Conservation (phyloP, 768 basidiomycete species). For the Russula olivacea region DNA sequence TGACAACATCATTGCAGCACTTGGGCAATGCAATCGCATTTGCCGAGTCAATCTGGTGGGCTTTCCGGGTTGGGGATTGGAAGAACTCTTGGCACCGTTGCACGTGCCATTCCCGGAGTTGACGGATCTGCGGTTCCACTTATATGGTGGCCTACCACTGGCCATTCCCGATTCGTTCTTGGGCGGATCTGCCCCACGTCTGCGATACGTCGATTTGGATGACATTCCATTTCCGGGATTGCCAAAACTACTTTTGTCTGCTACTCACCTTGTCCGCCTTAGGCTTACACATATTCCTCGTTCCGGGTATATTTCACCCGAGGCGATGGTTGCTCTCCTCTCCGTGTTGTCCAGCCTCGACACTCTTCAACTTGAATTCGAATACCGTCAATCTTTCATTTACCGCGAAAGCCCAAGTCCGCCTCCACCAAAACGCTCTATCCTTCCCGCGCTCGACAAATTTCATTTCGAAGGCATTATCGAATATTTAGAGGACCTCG, state of each 20-base stretch:
- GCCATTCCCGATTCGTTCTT: not conserved
- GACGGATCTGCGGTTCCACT: not conserved
- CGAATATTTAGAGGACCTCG: too few relatives aligned
- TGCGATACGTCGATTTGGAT: fast-evolving
- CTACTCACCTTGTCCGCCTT: not conserved
- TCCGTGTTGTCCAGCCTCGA: not conserved
- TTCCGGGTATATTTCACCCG: not conserved
- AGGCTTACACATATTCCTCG: not conserved
- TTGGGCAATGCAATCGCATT: not conserved
- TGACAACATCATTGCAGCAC: not conserved
- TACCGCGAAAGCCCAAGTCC: too few relatives aligned
- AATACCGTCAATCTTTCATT: not conserved
- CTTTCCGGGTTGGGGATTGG: not conserved
- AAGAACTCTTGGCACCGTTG: not conserved
- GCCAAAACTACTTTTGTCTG: not conserved
- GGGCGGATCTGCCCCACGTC: too few relatives aligned
- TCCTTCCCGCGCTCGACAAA: too few relatives aligned
- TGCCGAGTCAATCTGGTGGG: not conserved
- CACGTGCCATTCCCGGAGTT: not conserved
- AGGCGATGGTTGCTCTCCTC: not conserved
- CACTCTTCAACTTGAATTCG: not conserved
- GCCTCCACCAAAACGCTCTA: too few relatives aligned
- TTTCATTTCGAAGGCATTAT: too few relatives aligned
- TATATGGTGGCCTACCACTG: too few relatives aligned
- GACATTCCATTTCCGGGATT: not conserved